phyloP scores from a whole-genome alignment of 352 stramenopile species.

The Chrysophaeum taylorii region DNA sequence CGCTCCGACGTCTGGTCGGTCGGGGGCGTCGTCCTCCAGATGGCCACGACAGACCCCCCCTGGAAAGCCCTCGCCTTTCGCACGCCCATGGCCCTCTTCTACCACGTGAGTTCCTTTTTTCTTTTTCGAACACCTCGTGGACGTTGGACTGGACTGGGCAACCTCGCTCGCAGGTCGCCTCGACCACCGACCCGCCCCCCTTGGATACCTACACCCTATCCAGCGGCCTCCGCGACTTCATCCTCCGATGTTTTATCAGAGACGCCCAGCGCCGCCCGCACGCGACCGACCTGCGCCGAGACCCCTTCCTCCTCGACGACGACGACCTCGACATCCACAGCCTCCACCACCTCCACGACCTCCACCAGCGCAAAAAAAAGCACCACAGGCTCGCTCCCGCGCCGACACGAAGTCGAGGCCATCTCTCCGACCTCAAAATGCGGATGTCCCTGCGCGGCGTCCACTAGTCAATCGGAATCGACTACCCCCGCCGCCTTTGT shows the following conservation, averaged over 20 bases:
- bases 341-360: neutral
- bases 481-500: too few species aligned
- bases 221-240: conserved; percentile 28
- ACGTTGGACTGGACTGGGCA: conserved; percentile 23
- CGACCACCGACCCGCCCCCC: conserved; percentile 18
- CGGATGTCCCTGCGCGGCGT: conserved; percentile 11
- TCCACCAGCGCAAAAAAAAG: neutral
- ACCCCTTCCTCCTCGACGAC: conserved; percentile 36
- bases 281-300: conserved; percentile 30
- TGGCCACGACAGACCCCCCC: conserved; percentile 55
- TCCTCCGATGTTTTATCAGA: conserved; percentile 43
- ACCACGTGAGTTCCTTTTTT: too few species aligned
- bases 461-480: too few species aligned
- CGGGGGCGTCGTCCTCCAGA: conserved; percentile 62
- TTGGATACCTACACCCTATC: conserved; percentile 10
- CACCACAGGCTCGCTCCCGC: neutral
- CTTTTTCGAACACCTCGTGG: conserved; percentile 37
- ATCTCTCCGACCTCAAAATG: conserved; percentile 10
- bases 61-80: conserved; percentile 66
- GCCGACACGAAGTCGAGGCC: too few species aligned
- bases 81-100: conserved; percentile 56
- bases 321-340: neutral
- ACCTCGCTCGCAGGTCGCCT: conserved; percentile 15
- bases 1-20: conserved; percentile 65
- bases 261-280: conserved; percentile 39